Percentiles rank a stretch among this genome's conserved stretches.
Evolutionary conservation across 257 asterid species (phyloP).

Genomic region (Schizonepeta tenuifolia): DNA sequence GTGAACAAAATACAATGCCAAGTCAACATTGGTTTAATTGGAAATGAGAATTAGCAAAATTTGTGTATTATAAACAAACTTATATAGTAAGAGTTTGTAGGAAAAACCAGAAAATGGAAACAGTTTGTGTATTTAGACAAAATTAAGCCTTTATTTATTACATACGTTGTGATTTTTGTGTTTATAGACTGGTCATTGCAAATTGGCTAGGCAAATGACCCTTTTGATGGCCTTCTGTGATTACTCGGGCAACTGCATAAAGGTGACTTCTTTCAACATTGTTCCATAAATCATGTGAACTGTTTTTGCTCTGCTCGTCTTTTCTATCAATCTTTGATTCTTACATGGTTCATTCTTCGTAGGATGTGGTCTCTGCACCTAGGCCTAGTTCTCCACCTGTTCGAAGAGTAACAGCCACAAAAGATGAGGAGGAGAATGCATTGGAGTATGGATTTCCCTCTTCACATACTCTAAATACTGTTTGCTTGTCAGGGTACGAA

Average conservation of each 20-base stretch:
- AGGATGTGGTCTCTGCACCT: constrained; percentile 95
- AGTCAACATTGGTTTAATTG: too few relatives aligned
- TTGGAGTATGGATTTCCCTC: constrained; percentile 91
- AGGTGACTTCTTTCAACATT: constrained; percentile 35
- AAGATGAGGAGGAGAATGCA: constrained; percentile 84
- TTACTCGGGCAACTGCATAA: constrained; percentile 72
- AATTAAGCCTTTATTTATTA: not conserved
- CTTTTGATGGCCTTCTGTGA: constrained; percentile 89
- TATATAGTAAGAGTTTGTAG: too few relatives aligned
- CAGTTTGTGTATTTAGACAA: too few relatives aligned
- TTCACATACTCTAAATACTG: constrained; percentile 89
- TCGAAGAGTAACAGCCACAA: constrained; percentile 70
- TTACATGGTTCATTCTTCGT: constrained; percentile 28
- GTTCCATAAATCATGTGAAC: not conserved
- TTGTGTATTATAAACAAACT: too few relatives aligned
- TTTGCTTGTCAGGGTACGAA: constrained; percentile 86
- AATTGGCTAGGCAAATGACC: constrained; percentile 94
- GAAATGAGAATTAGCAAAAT: too few relatives aligned
- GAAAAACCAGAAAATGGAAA: too few relatives aligned
- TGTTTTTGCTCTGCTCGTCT: constrained; percentile 5
- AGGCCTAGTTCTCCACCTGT: constrained; percentile 76
- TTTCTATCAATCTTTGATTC: not conserved
- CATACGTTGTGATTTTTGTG: constrained; percentile 12
- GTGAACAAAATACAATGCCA: too few relatives aligned
- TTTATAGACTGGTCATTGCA: constrained; percentile 83